Evolutionary conservation across 1,284 basidiomycete species (phyloP), one percentile per base, ranked within the genome.

Genomic region (Leccinum griseonigrum): DNA sequence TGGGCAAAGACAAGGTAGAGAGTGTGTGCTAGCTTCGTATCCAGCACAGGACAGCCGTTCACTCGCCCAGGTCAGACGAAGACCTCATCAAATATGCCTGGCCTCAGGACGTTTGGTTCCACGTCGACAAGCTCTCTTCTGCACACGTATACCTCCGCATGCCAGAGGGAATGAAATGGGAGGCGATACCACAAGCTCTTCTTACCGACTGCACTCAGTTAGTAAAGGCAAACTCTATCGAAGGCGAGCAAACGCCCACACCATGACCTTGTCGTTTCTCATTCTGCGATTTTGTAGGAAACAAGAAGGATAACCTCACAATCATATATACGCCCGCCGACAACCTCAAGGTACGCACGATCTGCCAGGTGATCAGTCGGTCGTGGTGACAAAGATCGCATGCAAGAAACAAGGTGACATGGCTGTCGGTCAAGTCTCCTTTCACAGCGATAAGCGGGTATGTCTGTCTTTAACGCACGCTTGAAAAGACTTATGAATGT

Each of bases 221-320:
- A 1, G 95, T 98, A 51, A 99, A 99, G 76, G 96, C 97, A 0
- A 98, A 98, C 71, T 96, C 93, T 3, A 99, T 99, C 60, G 94
- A 98, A 81, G 94, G 95, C 92, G 67, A 62, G 78, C 69, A 58
- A 52, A n/a, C 52, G 13, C 32, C 13, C 13, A 1, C 1, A 18
- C 16, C 2, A 4, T 26, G 16, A 18, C 26, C n/a, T 22, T 43
- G 36, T 26, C 18, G 2, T 50, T 11, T 1, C 57, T 67, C 4
- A 63, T 38, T 46, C 31, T 5, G 34, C 1, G 7, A 32, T 57
- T n/a, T 57, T 54, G 2, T 52, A 95, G 95, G 95, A 2, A 98
- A 98, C 80, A 98, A 98, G 78, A 96, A 95, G 76, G 92, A 97
- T 67, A 92, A 97, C 72, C 71, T 98, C 31, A 94, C 92, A 13